These are phyloP conservation scores for Musa itinerans DNA, from an alignment of 176 grass and related monocot genomes.

Conservation along the genomic window DNA sequence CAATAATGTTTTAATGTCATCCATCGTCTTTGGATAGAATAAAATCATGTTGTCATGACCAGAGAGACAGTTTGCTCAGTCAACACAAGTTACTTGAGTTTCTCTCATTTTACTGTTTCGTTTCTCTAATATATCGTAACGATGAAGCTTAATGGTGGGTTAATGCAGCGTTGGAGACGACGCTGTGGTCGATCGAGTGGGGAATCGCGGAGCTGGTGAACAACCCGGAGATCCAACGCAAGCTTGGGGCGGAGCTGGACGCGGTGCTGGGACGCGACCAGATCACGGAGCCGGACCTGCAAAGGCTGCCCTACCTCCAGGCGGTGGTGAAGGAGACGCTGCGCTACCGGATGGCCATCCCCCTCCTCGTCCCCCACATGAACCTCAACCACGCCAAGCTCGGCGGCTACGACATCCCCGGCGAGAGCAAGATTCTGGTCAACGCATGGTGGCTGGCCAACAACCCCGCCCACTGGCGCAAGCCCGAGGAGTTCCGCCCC, in stretches of 20 bases:
- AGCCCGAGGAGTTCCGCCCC: conserved; percentile 11
- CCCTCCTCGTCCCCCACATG: conserved; percentile 20
- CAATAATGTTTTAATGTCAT: no score
- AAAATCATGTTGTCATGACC: no score
- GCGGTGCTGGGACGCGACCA: background rate
- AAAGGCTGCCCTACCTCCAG: conserved; percentile 1
- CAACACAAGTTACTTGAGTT: no score
- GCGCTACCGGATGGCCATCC: conserved; percentile 6
- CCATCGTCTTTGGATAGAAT: no score
- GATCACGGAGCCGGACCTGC: conserved; percentile 14
- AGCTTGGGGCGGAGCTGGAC: conserved; percentile 8
- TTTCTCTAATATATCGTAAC: no score
- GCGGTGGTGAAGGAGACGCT: conserved; percentile 13
- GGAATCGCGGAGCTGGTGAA: conserved; percentile 12
- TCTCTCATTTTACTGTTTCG: no score
- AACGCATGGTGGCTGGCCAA: conserved; percentile 18
- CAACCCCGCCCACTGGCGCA: conserved; percentile 4
- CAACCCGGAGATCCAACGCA: conserved; percentile 1
- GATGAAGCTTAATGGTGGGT: background rate
- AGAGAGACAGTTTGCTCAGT: no score
- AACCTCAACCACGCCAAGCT: conserved; percentile 13
- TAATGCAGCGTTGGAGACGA: conserved; percentile 8
- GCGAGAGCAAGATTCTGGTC: conserved; percentile 18
- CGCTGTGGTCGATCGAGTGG: conserved; percentile 18
- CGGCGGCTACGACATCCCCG: conserved; percentile 3